Conservation (phyloP, 164 flowering plant genomes). For the Euptelea pleiosperma region DNA sequence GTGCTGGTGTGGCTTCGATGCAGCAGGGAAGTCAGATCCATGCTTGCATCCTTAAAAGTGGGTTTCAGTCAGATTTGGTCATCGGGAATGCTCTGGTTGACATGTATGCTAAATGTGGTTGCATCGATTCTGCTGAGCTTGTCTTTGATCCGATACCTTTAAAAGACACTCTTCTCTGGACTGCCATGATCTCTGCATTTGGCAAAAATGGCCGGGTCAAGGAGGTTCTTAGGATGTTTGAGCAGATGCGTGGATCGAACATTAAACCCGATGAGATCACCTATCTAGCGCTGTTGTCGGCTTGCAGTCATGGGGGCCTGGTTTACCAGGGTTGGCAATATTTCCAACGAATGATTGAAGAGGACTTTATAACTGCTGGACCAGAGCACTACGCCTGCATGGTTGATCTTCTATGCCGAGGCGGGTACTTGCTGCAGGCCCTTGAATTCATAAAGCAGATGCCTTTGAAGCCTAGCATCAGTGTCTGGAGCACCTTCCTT, state of each 20-base stretch:
- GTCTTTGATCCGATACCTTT: slow-evolving; percentile 15
- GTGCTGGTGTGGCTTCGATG: slow-evolving; percentile 13
- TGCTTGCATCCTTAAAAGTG: slow-evolving; percentile 17
- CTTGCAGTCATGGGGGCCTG: slow-evolving; percentile 28
- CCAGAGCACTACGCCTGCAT: slow-evolving; percentile 26
- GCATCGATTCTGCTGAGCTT: slow-evolving; percentile 17
- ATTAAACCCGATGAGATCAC: slow-evolving; percentile 24
- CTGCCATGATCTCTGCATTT: slow-evolving; percentile 21
- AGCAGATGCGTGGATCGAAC: slow-evolving; percentile 16
- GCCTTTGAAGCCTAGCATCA: slow-evolving; percentile 14
- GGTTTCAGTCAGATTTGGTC: slow-evolving; percentile 20
- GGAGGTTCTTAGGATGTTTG: slow-evolving; percentile 20
- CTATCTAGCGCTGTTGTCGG: slow-evolving; percentile 16
- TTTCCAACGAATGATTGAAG: slow-evolving; percentile 16
- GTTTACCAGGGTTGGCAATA: slow-evolving; percentile 14
- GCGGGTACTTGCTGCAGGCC: slow-evolving; percentile 13
- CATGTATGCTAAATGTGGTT: slow-evolving; percentile 28
- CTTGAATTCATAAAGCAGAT: slow-evolving; percentile 18
- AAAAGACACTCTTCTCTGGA: slow-evolving; percentile 23
- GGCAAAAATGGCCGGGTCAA: slow-evolving; percentile 18
- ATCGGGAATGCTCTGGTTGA: slow-evolving; percentile 19
- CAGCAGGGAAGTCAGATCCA: slow-evolving; percentile 27
- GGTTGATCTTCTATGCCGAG: slow-evolving; percentile 29
- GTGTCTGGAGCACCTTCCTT: slow-evolving; percentile 22
- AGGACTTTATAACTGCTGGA: slow-evolving; percentile 5